Evolutionary conservation across 495 filamentous ascomycete species (phyloP), one percentile per base, ranked within the genome.

Genomic region (Barbatosphaeria neglecta): DNA sequence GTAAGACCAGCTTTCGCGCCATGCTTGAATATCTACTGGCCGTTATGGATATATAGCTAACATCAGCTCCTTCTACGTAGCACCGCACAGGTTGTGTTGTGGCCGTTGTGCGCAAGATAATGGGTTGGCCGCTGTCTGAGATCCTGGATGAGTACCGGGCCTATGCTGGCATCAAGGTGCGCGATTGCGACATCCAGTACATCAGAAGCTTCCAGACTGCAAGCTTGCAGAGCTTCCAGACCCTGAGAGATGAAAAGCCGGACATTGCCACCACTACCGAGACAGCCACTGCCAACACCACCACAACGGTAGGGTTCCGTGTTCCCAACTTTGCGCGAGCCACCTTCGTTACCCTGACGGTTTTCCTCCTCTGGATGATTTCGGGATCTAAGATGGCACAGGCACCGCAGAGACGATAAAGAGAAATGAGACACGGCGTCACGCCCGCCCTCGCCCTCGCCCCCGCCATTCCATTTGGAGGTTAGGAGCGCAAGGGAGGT

Each of bases 21-120:
- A n/a, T 35, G 15, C 9, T n/a, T 35, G 16, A 15, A n/a, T 15
- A 35, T 35, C 9, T 10, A 31, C 27, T n/a, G 31, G 31, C 9
- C 2, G 5, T 35, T n/a, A n/a, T 11, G 4, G 13, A 16, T 35
- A 35, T 11, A 11, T 35, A n/a, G 16, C 31, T 15, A 23, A 41
- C 39, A 13, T 11, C 22, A n/a, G 28, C 56, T 65, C 49, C 41
- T 22, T 15, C 27, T 15, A 18, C n/a, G 17, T 47, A 84, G 76
- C 87, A 94, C 54, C 84, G 87, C 19, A 93, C 87, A 23, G 87
- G 87, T 31, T 92, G 87, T 54, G 78, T 87, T 9, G 73, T 87
- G 37, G 87, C 72, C 17, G 77, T 80, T 46, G 69, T 92, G 28
- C 78, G 87, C 28, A 83, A 81, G 54, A 51, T 78, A 10, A 64